Conservation (phyloP, 129 eudicot species). For the Flaveria ramosissima region DNA sequence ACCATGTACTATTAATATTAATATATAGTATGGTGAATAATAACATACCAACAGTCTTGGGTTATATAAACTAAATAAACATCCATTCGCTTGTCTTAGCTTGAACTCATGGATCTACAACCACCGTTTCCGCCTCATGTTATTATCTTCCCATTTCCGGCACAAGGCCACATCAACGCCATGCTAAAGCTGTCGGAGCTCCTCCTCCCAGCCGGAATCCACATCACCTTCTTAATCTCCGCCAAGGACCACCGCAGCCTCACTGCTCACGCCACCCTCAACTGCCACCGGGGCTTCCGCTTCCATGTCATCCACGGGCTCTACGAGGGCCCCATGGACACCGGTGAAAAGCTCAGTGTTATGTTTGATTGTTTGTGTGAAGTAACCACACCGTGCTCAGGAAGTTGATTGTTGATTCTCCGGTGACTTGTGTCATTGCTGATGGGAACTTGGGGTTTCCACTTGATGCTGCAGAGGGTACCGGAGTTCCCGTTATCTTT, state of each 20-base stretch:
- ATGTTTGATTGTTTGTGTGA: slow-evolving; percentile 32
- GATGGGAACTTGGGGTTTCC: slow-evolving; percentile 58
- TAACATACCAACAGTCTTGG: not conserved
- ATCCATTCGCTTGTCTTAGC: not conserved
- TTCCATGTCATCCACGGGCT: slow-evolving; percentile 49
- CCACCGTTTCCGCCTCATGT: slow-evolving; percentile 44
- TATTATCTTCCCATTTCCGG: slow-evolving; percentile 64
- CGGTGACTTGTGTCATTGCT: slow-evolving; percentile 47
- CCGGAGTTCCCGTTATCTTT: slow-evolving; percentile 54
- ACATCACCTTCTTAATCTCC: slow-evolving; percentile 64
- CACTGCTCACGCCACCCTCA: slow-evolving; percentile 41
- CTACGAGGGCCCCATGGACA: slow-evolving; percentile 45
- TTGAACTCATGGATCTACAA: slow-evolving; percentile 17
- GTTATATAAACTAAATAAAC: not conserved
- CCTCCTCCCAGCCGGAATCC: slow-evolving; percentile 43
- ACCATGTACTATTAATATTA: too few relatives aligned
- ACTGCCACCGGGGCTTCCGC: slow-evolving; percentile 37
- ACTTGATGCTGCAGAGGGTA: slow-evolving; percentile 42
- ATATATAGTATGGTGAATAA: too few relatives aligned
- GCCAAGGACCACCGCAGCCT: slow-evolving; percentile 53
- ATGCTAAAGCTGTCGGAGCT: slow-evolving; percentile 72
- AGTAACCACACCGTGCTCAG: slow-evolving; percentile 39
- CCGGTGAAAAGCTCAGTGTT: slow-evolving; percentile 37
- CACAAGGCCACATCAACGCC: slow-evolving; percentile 71
- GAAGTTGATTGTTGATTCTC: slow-evolving; percentile 36